These are phyloP conservation scores for Fusarium beomiforme DNA, from an alignment of 2,329 filamentous ascomycete genomes.

Conservation along the genomic window DNA sequence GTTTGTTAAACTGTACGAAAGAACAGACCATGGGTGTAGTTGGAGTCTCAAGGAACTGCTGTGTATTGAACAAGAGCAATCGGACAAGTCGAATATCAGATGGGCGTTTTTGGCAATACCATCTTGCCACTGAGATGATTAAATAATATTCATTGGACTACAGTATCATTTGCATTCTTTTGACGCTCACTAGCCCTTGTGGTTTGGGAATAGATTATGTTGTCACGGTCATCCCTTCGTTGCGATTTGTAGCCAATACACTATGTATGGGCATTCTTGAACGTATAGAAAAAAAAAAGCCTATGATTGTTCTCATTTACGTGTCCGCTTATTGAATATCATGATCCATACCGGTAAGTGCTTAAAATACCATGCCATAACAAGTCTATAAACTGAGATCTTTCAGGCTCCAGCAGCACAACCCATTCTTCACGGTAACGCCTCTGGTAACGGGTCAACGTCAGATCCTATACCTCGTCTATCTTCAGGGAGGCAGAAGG, in stretches of 20 bases:
- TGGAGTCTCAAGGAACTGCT: slow-evolving; percentile 16
- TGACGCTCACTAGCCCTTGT: not conserved
- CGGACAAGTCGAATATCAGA: slow-evolving; percentile 25
- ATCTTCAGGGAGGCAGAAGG: slow-evolving; percentile 17
- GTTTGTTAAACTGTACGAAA: slow-evolving; percentile 12
- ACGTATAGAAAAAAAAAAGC: not conserved
- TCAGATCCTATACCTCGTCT: slow-evolving; percentile 27
- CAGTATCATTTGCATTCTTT: not conserved
- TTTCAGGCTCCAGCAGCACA: slow-evolving; percentile 27
- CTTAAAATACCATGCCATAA: slow-evolving; percentile 35
- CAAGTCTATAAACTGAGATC: slow-evolving; percentile 38
- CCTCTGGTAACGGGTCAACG: slow-evolving; percentile 33
- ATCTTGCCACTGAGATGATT: slow-evolving; percentile 4
- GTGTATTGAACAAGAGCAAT: slow-evolving; percentile 14
- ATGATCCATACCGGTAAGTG: slow-evolving; percentile 31
- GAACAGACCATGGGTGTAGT: slow-evolving; percentile 15
- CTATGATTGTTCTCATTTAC: slow-evolving; percentile 19
- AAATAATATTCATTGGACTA: slow-evolving; percentile 8
- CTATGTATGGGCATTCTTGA: not conserved
- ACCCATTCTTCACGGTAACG: slow-evolving; percentile 33
- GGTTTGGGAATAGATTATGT: not conserved
- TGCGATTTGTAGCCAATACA: not conserved
- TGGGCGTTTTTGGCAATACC: slow-evolving; percentile 34
- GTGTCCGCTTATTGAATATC: slow-evolving; percentile 31
- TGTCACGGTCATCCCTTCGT: not conserved